phyloP scores from a whole-genome alignment of 1,284 basidiomycete species.

The Fomitopsis schrenkii region DNA sequence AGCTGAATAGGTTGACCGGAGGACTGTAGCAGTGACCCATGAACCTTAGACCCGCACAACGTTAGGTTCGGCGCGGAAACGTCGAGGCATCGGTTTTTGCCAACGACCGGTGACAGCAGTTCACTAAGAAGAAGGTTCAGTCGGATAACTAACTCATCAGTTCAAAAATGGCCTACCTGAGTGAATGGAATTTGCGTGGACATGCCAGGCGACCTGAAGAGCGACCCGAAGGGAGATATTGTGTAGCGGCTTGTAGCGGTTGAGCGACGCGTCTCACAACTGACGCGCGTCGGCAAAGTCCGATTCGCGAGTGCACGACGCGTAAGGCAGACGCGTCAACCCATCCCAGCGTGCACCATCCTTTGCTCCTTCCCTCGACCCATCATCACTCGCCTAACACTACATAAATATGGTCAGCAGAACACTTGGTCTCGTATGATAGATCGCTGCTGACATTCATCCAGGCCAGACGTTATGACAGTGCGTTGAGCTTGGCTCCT shows the following conservation, averaged over 20 bases:
- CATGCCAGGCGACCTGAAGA: background rate
- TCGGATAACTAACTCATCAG: too few species aligned
- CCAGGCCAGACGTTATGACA: constrained; percentile 88
- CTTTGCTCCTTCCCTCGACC: constrained; percentile 6
- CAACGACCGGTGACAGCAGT: too few species aligned
- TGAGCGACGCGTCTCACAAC: background rate
- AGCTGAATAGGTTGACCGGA: constrained; percentile 20
- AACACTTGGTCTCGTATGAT: background rate
- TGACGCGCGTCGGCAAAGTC: constrained; percentile 2
- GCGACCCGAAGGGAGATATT: too few species aligned
- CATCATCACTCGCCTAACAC: constrained; percentile 4
- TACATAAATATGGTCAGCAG: constrained; percentile 28
- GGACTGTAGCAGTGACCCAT: background rate
- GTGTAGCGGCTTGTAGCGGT: background rate
- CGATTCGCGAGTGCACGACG: constrained; percentile 5
- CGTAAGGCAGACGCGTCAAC: constrained; percentile 27
- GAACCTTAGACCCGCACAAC: too few species aligned
- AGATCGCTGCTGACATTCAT: background rate
- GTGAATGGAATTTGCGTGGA: background rate
- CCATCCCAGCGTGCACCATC: background rate
- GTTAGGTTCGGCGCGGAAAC: too few species aligned
- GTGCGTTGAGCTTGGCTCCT: constrained; percentile 41
- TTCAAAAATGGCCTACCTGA: background rate
- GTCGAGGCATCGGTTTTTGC: too few species aligned
- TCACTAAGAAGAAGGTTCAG: too few species aligned